A percentile compares a stretch with the other conserved stretches of the same genome.
Conservation (phyloP, 148 eudicot genomes). For the Nyssa sinensis region DNA sequence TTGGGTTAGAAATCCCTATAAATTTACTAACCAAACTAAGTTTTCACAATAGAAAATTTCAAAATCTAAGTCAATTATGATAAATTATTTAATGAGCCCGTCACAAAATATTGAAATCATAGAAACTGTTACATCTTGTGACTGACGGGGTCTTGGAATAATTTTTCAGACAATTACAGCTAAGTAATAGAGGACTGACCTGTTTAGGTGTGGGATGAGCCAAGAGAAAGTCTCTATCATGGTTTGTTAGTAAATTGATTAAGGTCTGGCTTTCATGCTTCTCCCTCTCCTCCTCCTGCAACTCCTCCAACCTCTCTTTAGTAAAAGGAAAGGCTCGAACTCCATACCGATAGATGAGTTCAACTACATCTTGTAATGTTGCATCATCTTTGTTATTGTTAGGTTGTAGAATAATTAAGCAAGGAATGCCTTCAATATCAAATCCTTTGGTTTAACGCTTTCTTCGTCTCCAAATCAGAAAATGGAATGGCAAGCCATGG, state of each 20-base stretch:
- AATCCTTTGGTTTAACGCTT: constrained; percentile 43
- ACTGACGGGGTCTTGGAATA: too few species aligned
- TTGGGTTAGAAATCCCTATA: not conserved
- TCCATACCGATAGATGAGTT: constrained; percentile 57
- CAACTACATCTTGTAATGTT: constrained; percentile 46
- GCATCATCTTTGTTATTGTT: constrained; percentile 14
- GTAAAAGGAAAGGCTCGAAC: constrained; percentile 55
- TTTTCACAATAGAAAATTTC: not conserved
- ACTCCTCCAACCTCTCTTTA: constrained; percentile 44
- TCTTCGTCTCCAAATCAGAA: constrained; percentile 53
- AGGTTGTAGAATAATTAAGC: constrained; percentile 55
- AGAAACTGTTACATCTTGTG: too few species aligned
- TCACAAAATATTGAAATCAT: too few species aligned
- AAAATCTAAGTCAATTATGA: not conserved
- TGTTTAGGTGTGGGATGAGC: constrained; percentile 35
- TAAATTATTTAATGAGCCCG: too few species aligned
- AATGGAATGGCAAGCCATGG: constrained; percentile 79
- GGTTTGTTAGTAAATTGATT: constrained; percentile 38
- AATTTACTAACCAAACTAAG: not conserved
- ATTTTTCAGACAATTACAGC: too few species aligned
- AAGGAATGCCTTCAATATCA: constrained; percentile 63
- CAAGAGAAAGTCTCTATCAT: constrained; percentile 50
- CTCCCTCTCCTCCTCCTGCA: constrained; percentile 45
- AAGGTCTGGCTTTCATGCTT: constrained; percentile 55
- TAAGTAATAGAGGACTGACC: constrained; percentile 27